Base-by-base conservation (phyloP, 2,329 filamentous ascomycete species). In the Graphilbum ipis-grandicollis region DNA sequence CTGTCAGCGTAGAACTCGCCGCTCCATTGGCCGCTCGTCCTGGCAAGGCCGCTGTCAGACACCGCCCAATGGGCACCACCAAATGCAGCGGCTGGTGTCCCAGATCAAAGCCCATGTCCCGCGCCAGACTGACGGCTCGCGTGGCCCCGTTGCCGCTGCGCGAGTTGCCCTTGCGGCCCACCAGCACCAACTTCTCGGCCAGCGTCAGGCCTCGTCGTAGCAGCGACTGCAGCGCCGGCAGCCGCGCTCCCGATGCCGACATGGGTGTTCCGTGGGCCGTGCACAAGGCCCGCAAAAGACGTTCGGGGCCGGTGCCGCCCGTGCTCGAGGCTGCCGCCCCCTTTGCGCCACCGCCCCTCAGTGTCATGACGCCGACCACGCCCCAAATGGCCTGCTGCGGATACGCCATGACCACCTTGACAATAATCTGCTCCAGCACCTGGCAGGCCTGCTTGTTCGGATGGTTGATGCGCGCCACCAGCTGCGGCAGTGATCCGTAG, bases 391-490 rank as follows among this genome's bases (percentile, higher is more conserved):
- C 79, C 55, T 98, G 90, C 42, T 82, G 83, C 1, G 90, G 88
- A 54, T 94, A 81, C n/a, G 74, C 66, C 31, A 75, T 68, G 9
- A 93, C 77, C n/a, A 94, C 83, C 52, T 82, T 88, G 42, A 79
- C 61, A 38, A 98, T 85, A 45, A 96, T 88, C 25, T 68, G 67
- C 37, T 77, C 72, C 7, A 99, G 60, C 9, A 81, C 63, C 40
- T 77, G 72, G 56, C 83, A 92, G 2, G 93, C 84, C 2, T 75
- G 71, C 4, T 56, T 56, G 52, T 93, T 82, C 1, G 79, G 75
- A 57, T 98, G 90, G 33, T 81, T 82, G 48, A 99, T 94, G 23
- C 90, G 77, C n/a, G 88, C 90, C 39, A 98, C 81, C 43, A 98
- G 79, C 56, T 98, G 90, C 5, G 90, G 81, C 31, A 99, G 64